phyloP scores from a whole-genome alignment of 768 basidiomycete species.

The Podaxis pistillaris region DNA sequence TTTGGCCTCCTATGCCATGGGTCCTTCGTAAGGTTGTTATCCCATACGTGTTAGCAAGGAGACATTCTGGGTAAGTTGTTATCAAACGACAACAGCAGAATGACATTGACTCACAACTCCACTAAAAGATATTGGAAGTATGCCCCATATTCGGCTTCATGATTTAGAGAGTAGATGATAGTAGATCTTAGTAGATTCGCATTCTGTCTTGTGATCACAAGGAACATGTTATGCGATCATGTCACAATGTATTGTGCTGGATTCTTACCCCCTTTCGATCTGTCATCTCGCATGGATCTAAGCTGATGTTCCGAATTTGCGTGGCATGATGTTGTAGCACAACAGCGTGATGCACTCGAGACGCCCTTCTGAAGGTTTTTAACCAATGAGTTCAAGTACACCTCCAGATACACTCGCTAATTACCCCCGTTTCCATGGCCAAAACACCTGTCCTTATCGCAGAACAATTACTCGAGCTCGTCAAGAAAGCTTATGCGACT shows the following conservation, averaged over 20 bases:
- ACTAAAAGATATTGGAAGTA: constrained; percentile 8
- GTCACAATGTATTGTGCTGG: too few relatives aligned
- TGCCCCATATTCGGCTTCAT: constrained; percentile 6
- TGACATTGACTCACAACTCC: not conserved
- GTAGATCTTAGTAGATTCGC: not conserved
- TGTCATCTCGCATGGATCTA: not conserved
- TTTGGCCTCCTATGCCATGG: constrained; percentile 9
- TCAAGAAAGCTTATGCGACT: not conserved
- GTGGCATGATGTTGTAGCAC: too few relatives aligned
- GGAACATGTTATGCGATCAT: too few relatives aligned
- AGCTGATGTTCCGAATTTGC: not conserved
- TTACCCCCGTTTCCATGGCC: not conserved
- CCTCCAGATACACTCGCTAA: too few relatives aligned
- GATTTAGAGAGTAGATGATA: not conserved
- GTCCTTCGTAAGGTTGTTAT: constrained; percentile 4
- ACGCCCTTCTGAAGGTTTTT: too few relatives aligned
- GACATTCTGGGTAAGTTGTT: not conserved
- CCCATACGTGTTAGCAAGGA: constrained; percentile 1
- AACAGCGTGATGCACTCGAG: too few relatives aligned
- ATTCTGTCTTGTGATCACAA: not conserved
- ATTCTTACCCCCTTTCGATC: not conserved
- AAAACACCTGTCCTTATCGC: constrained; percentile 1
- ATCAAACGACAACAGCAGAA: not conserved
- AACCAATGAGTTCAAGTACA: too few relatives aligned
- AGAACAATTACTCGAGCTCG: not conserved